These are phyloP conservation scores for Lasiosphaeria miniovina DNA, from an alignment of 495 filamentous ascomycete genomes.

Conservation along the genomic window DNA sequence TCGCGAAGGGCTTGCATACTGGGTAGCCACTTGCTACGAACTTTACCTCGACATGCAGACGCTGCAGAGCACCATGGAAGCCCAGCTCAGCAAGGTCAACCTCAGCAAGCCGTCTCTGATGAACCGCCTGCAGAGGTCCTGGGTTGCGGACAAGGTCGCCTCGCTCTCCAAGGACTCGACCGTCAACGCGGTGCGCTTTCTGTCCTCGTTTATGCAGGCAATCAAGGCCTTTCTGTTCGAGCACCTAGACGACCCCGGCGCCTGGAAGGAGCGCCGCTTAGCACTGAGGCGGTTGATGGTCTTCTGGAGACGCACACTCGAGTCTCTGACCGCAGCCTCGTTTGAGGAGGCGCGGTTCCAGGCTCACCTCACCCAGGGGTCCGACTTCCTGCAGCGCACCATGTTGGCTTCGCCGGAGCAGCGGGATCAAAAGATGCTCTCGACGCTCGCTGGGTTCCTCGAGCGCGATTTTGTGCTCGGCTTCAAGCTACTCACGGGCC, in stretches of 20 bases:
- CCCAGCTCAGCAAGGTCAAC: constrained; percentile 33
- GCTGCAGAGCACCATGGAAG: constrained; percentile 27
- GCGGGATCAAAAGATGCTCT: constrained; percentile 28
- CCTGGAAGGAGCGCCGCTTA: constrained; percentile 34
- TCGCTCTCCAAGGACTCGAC: constrained; percentile 66
- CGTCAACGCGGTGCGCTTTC: constrained; percentile 40
- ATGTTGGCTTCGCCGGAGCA: constrained; percentile 19
- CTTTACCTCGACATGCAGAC: constrained; percentile 44
- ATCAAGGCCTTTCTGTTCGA: constrained; percentile 33
- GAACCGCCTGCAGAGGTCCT: constrained; percentile 67
- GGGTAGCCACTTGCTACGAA: constrained; percentile 50
- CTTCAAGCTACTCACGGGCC: constrained; percentile 66
- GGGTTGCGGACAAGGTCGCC: constrained; percentile 54
- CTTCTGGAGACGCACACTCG: constrained; percentile 59
- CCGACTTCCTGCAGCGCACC: constrained; percentile 27
- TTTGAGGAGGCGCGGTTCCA: constrained; percentile 57
- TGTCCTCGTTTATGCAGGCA: constrained; percentile 30
- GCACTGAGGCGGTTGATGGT: constrained; percentile 47
- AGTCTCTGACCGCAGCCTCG: constrained; percentile 33
- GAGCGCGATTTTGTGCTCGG: constrained; percentile 44
- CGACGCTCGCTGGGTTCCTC: constrained; percentile 28
- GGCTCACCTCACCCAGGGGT: constrained; percentile 45
- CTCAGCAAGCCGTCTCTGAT: constrained; percentile 57
- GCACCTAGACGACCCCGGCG: constrained; percentile 19
- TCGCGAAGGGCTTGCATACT: constrained; percentile 35